These are phyloP conservation scores for Pythium insidiosum DNA, from an alignment of 352 stramenopile genomes.

Conservation along the genomic window DNA sequence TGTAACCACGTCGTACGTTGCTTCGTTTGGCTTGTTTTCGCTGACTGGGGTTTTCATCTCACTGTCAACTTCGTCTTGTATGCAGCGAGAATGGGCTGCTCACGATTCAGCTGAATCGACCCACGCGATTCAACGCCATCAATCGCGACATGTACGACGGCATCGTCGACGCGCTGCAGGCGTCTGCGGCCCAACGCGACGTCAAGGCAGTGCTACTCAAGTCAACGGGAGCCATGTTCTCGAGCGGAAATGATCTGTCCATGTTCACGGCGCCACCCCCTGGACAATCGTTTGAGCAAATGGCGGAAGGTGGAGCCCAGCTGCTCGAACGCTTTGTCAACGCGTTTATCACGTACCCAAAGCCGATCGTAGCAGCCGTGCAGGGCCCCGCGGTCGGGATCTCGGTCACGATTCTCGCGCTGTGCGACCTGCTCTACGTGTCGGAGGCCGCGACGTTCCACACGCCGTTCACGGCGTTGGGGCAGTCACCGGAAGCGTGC, in stretches of 20 bases:
- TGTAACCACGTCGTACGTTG: constrained; percentile 40
- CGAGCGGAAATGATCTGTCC: constrained; percentile 82
- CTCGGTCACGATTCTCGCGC: constrained; percentile 77
- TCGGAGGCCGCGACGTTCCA: constrained; percentile 84
- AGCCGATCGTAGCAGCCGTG: constrained; percentile 85
- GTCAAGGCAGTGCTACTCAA: constrained; percentile 86
- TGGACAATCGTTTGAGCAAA: constrained; percentile 42
- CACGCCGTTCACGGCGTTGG: constrained; percentile 88
- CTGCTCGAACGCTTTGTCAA: constrained; percentile 61
- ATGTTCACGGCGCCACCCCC: constrained; percentile 63
- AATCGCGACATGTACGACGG: constrained; percentile 78
- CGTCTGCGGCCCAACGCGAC: constrained; percentile 45
- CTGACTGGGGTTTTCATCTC: too few relatives aligned
- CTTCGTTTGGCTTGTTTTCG: too few relatives aligned
- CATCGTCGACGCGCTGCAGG: constrained; percentile 60
- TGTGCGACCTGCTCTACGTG: constrained; percentile 89
- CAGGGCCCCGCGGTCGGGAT: constrained; percentile 89
- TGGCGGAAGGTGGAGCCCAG: constrained; percentile 45
- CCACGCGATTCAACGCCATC: constrained; percentile 84
- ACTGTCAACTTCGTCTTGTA: not conserved
- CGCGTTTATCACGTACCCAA: constrained; percentile 82
- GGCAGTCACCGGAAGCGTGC: constrained; percentile 87
- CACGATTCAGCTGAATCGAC: constrained; percentile 73
- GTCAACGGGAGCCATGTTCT: constrained; percentile 83
- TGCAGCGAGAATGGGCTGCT: constrained; percentile 50